Conservation (phyloP, 495 filamentous ascomycete species). For the Staphylotrichum longicolle region DNA sequence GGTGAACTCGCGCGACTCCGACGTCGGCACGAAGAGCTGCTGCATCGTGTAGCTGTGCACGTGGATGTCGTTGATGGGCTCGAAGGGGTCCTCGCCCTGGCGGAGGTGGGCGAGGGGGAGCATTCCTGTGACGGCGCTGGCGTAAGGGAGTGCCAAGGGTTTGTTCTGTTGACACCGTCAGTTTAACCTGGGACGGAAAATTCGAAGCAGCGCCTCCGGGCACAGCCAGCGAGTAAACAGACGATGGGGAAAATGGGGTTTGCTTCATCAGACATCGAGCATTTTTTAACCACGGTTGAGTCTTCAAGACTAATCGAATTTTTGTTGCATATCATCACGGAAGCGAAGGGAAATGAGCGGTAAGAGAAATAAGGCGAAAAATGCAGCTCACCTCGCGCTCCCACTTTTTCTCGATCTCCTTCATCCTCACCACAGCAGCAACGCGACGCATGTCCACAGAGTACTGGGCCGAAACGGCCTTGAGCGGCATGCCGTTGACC, state of each 20-base stretch:
- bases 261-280: conserved; percentile 22
- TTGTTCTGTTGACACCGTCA: conserved; percentile 57
- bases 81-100: conserved; percentile 52
- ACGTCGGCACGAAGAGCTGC: conserved; percentile 86
- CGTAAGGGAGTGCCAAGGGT: conserved; percentile 71
- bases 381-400: conserved; percentile 58
- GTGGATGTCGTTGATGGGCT: conserved; percentile 88
- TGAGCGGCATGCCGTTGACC: conserved; percentile 62
- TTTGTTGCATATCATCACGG: conserved; percentile 66
- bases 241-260: neutral
- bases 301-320: conserved; percentile 99
- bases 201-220: too few species aligned
- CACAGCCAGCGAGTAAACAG: neutral
- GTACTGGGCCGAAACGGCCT: conserved; percentile 72
- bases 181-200: too few species aligned
- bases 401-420: conserved; percentile 81
- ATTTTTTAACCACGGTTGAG: conserved; percentile 70
- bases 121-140: conserved; percentile 74
- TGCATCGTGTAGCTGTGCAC: conserved; percentile 73
- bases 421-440: conserved; percentile 83
- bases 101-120: conserved; percentile 53
- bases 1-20: conserved; percentile 87
- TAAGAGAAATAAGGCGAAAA: conserved; percentile 26
- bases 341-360: conserved; percentile 17
- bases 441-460: conserved; percentile 83